phyloP scores from a whole-genome alignment of 1,139 yeast species.

The Magnusiomyces tetraspermus region DNA sequence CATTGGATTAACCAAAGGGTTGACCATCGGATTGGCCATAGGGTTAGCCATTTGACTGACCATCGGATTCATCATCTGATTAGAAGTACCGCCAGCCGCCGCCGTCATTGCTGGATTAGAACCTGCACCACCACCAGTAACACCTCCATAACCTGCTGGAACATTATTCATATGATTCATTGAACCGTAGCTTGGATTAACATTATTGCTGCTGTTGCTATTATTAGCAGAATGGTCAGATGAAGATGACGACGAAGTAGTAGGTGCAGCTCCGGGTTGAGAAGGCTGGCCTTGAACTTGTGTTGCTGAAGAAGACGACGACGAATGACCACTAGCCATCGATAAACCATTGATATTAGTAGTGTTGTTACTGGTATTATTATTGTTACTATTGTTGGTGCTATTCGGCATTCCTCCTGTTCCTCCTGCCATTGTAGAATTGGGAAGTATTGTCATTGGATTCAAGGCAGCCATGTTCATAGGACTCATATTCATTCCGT shows the following conservation, averaged over 20 bases:
- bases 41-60: conserved; percentile 3
- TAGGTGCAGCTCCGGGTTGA: not conserved
- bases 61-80: not conserved
- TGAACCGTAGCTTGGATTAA: too few species aligned
- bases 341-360: not conserved
- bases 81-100: not conserved
- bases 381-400: not conserved
- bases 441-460: too few species aligned
- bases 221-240: not conserved
- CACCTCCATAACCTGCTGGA: not conserved
- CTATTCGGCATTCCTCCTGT: too few species aligned
- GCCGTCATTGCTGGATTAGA: not conserved
- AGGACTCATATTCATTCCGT: too few species aligned
- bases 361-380: not conserved
- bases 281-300: not conserved
- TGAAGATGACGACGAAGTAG: not conserved
- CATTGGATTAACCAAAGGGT: too few species aligned
- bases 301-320: not conserved
- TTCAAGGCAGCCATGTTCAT: too few species aligned
- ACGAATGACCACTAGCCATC: not conserved
- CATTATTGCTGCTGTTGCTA: not conserved
- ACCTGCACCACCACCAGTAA: not conserved
- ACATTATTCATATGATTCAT: too few species aligned
- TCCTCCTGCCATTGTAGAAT: too few species aligned
- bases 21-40: too few species aligned